phyloP scores from a whole-genome alignment of 768 basidiomycete species.

The Boletus coccyginus region DNA sequence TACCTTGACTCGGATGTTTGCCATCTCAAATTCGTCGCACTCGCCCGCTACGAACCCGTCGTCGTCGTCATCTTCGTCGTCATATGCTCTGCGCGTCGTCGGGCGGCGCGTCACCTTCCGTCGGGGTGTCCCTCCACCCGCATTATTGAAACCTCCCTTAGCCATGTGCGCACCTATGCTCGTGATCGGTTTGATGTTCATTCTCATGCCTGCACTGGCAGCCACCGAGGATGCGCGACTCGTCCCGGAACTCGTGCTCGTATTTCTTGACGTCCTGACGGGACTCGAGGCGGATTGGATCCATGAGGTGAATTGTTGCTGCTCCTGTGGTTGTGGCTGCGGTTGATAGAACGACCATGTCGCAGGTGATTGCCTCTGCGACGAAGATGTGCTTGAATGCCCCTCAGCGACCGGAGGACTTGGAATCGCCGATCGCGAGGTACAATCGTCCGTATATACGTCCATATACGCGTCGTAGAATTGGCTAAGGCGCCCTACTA shows the following conservation, averaged over 20 bases:
- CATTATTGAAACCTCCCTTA: not conserved
- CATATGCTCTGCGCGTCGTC: conserved; percentile 40
- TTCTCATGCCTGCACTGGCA: not conserved
- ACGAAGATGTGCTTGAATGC: conserved; percentile 30
- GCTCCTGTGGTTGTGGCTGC: conserved; percentile 1
- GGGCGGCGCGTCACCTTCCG: conserved; percentile 49
- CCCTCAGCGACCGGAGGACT: conserved; percentile 16
- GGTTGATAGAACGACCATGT: not conserved
- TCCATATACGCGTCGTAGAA: conserved; percentile 77
- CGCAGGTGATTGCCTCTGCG: conserved; percentile 18
- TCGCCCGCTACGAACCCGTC: conserved; percentile 75
- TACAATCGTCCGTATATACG: conserved; percentile 44
- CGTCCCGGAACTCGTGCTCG: conserved; percentile 2
- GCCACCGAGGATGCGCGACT: conserved; percentile 14
- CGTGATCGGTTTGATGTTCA: not conserved
- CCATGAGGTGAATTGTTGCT: conserved; percentile 3
- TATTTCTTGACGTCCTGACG: not conserved
- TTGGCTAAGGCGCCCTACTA: conserved; percentile 51
- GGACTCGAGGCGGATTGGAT: conserved; percentile 3
- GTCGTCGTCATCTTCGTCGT: conserved; percentile 83
- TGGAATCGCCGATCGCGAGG: conserved; percentile 13
- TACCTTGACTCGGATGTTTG: conserved; percentile 84
- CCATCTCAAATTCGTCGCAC: conserved; percentile 69
- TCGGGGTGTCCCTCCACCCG: conserved; percentile 42
- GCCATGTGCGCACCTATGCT: not conserved